Conservation (phyloP, 257 asterid species). For the Penstemon eatonii region DNA sequence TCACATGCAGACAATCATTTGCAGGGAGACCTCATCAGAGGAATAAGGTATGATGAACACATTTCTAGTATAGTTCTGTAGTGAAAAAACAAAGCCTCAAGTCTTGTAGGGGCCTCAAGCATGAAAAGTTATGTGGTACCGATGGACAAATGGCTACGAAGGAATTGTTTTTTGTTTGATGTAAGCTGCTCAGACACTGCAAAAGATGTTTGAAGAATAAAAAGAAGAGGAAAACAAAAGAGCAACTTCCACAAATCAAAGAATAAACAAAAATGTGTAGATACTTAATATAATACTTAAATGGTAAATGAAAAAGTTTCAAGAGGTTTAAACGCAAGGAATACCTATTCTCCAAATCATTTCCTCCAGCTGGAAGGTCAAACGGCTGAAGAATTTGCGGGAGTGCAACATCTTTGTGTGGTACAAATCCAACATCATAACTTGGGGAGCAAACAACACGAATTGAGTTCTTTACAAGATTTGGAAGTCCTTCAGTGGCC, state of each 20-base stretch:
- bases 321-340: slow-evolving; percentile 1
- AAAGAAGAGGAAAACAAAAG: neutral
- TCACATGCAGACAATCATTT: neutral
- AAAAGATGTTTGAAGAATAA: neutral
- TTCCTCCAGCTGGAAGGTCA: slow-evolving; percentile 98
- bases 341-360: slow-evolving; percentile 88
- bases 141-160: neutral
- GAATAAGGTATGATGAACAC: neutral
- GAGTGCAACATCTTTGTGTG: slow-evolving; percentile 97
- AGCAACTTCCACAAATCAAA: neutral
- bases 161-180: neutral
- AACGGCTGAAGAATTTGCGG: slow-evolving; percentile 98
- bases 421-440: slow-evolving; percentile 96
- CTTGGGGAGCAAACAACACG: slow-evolving; percentile 99
- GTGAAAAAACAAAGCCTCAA: neutral
- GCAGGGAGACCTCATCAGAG: slow-evolving; percentile 8
- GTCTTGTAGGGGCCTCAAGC: neutral
- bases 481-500: slow-evolving; percentile 96
- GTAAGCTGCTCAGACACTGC: neutral
- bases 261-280: neutral
- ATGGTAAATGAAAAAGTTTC: slow-evolving; percentile 4
- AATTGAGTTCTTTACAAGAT: slow-evolving; percentile 91
- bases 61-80: neutral
- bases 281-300: neutral
- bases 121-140: neutral